phyloP scores from a whole-genome alignment of 441 rosid genomes.

The Erodium trifolium region DNA sequence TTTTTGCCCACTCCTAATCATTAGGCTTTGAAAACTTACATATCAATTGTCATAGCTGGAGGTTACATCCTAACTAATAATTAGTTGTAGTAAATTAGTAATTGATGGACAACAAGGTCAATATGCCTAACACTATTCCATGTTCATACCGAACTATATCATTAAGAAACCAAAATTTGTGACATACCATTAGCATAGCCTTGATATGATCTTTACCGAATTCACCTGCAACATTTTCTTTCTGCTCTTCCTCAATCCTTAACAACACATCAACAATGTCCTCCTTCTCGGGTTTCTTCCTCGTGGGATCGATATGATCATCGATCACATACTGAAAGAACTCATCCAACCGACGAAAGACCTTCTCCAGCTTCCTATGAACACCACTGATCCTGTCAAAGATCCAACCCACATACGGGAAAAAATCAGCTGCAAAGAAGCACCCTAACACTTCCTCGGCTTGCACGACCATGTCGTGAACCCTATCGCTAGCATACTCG shows the following conservation, averaged over 20 bases:
- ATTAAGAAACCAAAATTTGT: too few relatives aligned
- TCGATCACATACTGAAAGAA: conserved; percentile 33
- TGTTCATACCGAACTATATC: too few relatives aligned
- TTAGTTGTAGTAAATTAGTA: too few relatives aligned
- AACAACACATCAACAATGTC: conserved; percentile 43
- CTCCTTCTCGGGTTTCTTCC: conserved; percentile 22
- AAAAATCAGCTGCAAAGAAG: conserved; percentile 24
- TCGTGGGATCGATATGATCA: conserved; percentile 36
- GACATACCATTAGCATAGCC: conserved; percentile 37
- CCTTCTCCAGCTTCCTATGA: conserved; percentile 26
- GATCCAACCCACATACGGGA: conserved; percentile 23
- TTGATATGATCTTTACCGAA: conserved; percentile 29
- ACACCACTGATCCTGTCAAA: conserved; percentile 30
- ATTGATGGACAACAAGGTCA: too few relatives aligned
- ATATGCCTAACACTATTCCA: too few relatives aligned
- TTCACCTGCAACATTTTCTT: conserved; percentile 17
- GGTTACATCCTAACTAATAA: too few relatives aligned
- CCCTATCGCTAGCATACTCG: conserved; percentile 22
- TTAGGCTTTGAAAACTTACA: too few relatives aligned
- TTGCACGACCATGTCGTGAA: conserved; percentile 25
- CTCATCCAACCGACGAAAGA: conserved; percentile 21
- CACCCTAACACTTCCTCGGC: conserved; percentile 18
- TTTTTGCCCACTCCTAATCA: too few relatives aligned
- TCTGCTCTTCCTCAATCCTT: conserved; percentile 28
- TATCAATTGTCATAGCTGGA: too few relatives aligned